Conservation (phyloP, 192 early-diverging fungal genomes). For the Funneliformis geosporum region DNA sequence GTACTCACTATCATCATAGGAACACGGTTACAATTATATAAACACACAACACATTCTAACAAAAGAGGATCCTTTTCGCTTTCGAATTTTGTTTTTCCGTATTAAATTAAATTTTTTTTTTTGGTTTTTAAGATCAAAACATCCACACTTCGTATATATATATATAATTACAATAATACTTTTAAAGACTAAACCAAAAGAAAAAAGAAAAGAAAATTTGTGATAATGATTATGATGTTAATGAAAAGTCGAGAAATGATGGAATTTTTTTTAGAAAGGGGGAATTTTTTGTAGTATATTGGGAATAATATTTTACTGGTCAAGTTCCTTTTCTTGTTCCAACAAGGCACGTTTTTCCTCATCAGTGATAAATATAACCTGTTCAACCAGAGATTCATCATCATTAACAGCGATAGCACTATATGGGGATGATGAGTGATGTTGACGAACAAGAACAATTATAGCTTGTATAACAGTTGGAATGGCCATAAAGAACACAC, state of each 20-base stretch:
- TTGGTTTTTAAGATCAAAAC: too few species aligned
- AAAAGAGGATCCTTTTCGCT: too few species aligned
- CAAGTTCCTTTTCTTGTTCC: constrained; percentile 19
- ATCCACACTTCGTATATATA: too few species aligned
- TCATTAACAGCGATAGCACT: neutral
- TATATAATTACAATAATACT: too few species aligned
- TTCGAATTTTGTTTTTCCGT: too few species aligned
- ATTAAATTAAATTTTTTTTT: too few species aligned
- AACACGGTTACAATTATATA: too few species aligned
- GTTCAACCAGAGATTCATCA: neutral
- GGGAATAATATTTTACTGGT: neutral
- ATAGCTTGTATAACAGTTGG: neutral
- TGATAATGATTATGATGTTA: neutral
- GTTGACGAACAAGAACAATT: neutral
- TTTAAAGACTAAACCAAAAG: neutral
- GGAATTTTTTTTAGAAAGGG: neutral
- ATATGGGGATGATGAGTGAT: neutral
- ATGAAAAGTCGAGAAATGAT: neutral
- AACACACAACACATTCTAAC: too few species aligned
- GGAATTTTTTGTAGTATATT: neutral
- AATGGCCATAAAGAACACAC: constrained; percentile 17
- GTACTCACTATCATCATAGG: too few species aligned
- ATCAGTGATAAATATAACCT: constrained; percentile 26
- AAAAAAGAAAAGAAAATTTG: neutral
- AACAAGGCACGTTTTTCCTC: constrained; percentile 30